These are phyloP conservation scores for Candida sanyaensis DNA, from an alignment of 1,139 yeast species.

Conservation along the genomic window DNA sequence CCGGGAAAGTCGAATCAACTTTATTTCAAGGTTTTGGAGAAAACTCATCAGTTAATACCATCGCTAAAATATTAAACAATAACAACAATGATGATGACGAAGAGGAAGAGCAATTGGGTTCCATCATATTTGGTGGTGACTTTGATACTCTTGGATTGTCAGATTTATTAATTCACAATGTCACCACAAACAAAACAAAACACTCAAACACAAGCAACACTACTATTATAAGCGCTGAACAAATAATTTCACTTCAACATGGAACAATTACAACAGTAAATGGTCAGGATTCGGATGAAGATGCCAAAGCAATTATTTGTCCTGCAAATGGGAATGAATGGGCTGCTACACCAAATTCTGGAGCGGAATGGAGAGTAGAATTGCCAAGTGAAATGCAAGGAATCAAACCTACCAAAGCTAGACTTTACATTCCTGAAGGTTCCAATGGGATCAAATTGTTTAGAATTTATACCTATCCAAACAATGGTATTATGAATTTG, in stretches of 20 bases:
- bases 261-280: conserved; percentile 62
- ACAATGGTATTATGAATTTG: conserved; percentile 88
- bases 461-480: conserved; percentile 75
- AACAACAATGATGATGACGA: conserved; percentile 36
- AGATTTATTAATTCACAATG: conserved; percentile 40
- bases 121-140: conserved; percentile 77
- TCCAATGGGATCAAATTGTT: conserved; percentile 62
- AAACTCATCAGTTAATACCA: conserved; percentile 64
- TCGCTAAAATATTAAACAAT: conserved; percentile 44
- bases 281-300: conserved; percentile 33
- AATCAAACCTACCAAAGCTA: conserved; percentile 68
- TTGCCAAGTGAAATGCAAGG: conserved; percentile 56
- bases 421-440: conserved; percentile 64
- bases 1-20: conserved; percentile 45
- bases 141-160: conserved; percentile 65
- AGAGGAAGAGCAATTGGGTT: conserved; percentile 26
- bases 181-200: conserved; percentile 23
- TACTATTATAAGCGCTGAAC: conserved; percentile 58
- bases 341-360: conserved; percentile 51
- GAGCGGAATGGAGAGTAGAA: conserved; percentile 70
- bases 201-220: conserved; percentile 32
- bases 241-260: conserved; percentile 61
- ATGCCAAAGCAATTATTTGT: conserved; percentile 53
- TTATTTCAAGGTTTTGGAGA: conserved; percentile 80
- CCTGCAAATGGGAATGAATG: conserved; percentile 55